Conservation (phyloP, 225 moss, liverwort and hornwort species). For the Antitrichia curtipendula region DNA sequence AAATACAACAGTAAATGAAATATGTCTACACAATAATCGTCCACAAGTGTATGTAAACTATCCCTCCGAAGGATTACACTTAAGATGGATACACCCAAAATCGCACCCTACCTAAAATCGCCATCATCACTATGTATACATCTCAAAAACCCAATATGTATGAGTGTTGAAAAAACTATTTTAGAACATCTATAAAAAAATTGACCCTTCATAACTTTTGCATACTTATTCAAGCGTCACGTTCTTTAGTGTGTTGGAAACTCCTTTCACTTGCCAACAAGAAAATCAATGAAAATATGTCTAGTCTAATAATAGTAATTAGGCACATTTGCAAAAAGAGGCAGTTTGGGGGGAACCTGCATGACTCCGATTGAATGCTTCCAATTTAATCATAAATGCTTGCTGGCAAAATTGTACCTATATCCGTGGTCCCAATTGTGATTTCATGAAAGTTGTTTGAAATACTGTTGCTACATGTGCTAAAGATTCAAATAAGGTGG, state of each 20-base stretch:
- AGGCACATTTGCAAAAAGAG: background rate
- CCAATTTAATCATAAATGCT: background rate
- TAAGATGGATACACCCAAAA: background rate
- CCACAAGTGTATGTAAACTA: fast-evolving
- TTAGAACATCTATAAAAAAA: background rate
- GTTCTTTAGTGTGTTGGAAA: background rate
- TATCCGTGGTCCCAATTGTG: background rate
- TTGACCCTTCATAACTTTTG: background rate
- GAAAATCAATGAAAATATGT: background rate
- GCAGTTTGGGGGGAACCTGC: fast-evolving
- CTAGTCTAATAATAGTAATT: fast-evolving
- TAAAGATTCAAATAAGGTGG: background rate
- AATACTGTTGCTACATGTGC: background rate
- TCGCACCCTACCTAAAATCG: fast-evolving
- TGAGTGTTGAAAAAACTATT: background rate
- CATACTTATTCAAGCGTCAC: fast-evolving
- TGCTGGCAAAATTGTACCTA: fast-evolving
- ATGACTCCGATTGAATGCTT: background rate
- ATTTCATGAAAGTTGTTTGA: background rate
- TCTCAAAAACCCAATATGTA: background rate
- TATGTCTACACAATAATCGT: background rate
- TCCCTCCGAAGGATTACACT: background rate
- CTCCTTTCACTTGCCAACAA: background rate
- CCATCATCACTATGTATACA: fast-evolving
- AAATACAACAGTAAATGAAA: background rate